Base-by-base conservation (phyloP, 2,329 filamentous ascomycete species). In the Claviceps africana region DNA sequence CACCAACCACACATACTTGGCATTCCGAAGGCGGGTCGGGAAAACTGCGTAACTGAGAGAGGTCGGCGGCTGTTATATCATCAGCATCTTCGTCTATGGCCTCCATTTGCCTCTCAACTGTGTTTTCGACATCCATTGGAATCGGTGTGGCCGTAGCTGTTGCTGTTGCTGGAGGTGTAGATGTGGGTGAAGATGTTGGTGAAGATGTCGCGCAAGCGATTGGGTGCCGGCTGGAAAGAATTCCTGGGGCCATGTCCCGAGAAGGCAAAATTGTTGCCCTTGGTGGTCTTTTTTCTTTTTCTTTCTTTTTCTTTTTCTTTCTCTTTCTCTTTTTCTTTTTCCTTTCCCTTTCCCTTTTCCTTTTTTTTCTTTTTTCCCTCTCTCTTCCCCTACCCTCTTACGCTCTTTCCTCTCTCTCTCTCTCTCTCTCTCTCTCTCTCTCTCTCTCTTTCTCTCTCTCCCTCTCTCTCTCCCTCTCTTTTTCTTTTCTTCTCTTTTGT, bases 1-100 rank as follows among this genome's bases (percentile, higher is more conserved):
- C 76, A 54, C 76, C 76, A 51, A 79, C 72, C 50, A 79, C 69
- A 57, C 74, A 74, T 33, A 76, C 74, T 57, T 73, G 69, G 47
- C 69, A 70, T 57, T 70, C 67, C 33, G 68, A 62, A 17, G 72
- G 70, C n/a, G 70, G 65, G 56, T 73, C 69, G 51, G 70, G 73
- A 57, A 72, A 68, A 62, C 70, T 76, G 58, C 72, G 66, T 28
- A 77, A 68, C 48, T 73, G 67, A 39, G 73, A 73, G 44, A 77
- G 66, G 49, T 71, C 69, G 56, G 75, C 72, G 54, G 70, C 67
- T 51, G 64, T 64, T 48, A 65, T 61, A 49, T 69, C 66, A 28
- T 64, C 61, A 43, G 65, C 55, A 30, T 55, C 58, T 48, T 56
- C 56, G 47, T 55, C 58, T 47, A 56, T 60, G 39, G 54, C 55